Evolutionary conservation across 176 grass and related monocot species (phyloP), one percentile per base, ranked within the genome.

Genomic region (Oryza meyeriana): DNA sequence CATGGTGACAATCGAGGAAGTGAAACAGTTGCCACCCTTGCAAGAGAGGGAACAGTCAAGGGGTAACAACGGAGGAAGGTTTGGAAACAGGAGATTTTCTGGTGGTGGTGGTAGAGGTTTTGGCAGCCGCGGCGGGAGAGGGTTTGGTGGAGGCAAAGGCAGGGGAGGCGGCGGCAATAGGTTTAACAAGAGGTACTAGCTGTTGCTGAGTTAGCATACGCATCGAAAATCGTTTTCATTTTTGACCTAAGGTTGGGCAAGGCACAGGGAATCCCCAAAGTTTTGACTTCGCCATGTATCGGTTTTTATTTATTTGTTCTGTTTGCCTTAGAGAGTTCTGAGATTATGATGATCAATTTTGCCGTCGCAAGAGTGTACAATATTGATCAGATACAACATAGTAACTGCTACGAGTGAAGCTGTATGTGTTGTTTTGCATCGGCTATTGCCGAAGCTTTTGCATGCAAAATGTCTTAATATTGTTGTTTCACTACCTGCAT

Each of bases 31-130:
- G 85, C 93, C 97, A 69, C 80, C 91, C 11, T 83, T 99, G 87
- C 97, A 99, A 87, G 93, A 94, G 29, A 94, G 55, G 61, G 91
- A 99, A 0, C 80, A 92, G 74, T 78, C 88, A 39, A 86, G 66
- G 32, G 85, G 88, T 7, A 85, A 66, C 61, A 67, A 33, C 0
- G 69, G 89, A 3, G 84, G 89, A 47, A 85, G 89, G 41, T 93
- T 89, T 70, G 87, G 88, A 16, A 88, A 88, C 1, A 78, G 82
- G 39, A 89, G 86, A 67, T 86, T 84, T 41, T 72, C 45, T 35
- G 91, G 18, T 10, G 81, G 89, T 16, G 87, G 90, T 8, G 55
- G 85, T 20, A 81, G 83, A 4, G 35, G n/a, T n/a, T n/a, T n/a
- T 17, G 55, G 85, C 69, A 72, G 91, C 2, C 41, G 86, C 3